Evolutionary conservation across 805 yeast species (phyloP), one percentile per base, ranked within the genome.

Genomic region (Lipomyces sp.): DNA sequence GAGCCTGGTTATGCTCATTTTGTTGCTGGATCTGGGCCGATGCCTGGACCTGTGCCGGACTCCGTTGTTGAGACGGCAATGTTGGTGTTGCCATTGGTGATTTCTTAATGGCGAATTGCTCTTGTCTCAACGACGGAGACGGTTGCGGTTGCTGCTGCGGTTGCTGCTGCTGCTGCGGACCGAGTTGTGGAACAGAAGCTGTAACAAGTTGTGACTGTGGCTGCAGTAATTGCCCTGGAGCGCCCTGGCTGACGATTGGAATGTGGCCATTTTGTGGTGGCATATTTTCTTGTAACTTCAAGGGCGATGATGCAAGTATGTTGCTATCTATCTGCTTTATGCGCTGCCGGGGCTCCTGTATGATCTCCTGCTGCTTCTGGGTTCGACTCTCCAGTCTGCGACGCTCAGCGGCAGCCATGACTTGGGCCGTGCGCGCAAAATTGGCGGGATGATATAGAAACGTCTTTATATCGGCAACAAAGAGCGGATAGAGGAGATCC

Each of bases 401-500:
- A 3, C 74, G 72, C 58, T 74, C 72, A 3, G 78, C 78, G 4
- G 77, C 77, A 3, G 74, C 74, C 18, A 77, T 70, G 39, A 77
- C 74, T 64, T 77, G 80, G 42, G 73, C 64, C 1, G 80, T 76
- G 32, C 80, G 73, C 32, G 75, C 72, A 55, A 66, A 70, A 66
- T 79, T 77, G 34, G 73, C 60, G 2, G 77, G 77, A 30, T 77
- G 76, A 64, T 77, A 77, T 33, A 79, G 67, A 30, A 78, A 71
- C 29, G 66, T 42, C 76, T 87, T 86, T 70, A 90, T 87, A 75
- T 90, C 93, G 65, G 90, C 84, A 48, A 90, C 94, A 76, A 89
- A 87, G 55, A 89, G 80, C 2, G 92, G 92, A 74, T 85, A 88
- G 64, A 89, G 80, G 34, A 83, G 74, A 71, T 87, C 92, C n/a